Evolutionary conservation across 225 moss, liverwort and hornwort genomes (phyloP).

Genomic region (Bryum argenteum): DNA sequence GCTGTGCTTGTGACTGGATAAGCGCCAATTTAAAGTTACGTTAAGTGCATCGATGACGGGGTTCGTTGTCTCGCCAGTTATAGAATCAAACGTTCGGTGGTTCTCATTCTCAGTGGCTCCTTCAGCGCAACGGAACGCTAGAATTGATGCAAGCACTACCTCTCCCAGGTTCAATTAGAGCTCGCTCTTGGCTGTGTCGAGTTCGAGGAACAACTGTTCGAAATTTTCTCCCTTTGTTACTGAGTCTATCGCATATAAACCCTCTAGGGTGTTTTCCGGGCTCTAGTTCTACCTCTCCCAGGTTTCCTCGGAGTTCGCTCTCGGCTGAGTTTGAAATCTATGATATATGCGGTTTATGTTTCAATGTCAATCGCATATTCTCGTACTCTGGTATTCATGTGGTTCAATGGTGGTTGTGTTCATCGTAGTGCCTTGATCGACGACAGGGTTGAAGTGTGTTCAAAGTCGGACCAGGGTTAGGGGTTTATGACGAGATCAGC

Average conservation of each 20-base stretch:
- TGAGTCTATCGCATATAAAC: background rate
- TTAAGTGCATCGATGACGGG: background rate
- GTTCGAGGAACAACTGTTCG: background rate
- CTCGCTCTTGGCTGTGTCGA: background rate
- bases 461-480: conserved; percentile 23
- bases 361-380: too few species aligned
- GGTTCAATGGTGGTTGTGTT: background rate
- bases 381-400: background rate
- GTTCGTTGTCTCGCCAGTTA: background rate
- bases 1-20: too few species aligned
- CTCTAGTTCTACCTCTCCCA: background rate
- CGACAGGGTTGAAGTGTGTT: conserved; percentile 5
- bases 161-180: background rate
- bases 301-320: too few species aligned
- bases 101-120: background rate
- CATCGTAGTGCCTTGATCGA: background rate
- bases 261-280: background rate
- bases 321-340: too few species aligned
- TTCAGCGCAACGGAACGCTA: background rate
- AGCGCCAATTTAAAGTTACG: too few species aligned
- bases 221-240: background rate
- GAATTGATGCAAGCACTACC: conserved; percentile 3
- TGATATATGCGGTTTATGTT: too few species aligned
- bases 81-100: background rate
- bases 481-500: conserved; percentile 31